Evolutionary conservation across 192 early-diverging fungal species (phyloP), one percentile per base, ranked within the genome.

Genomic region (Dimargaris cristalligena): DNA sequence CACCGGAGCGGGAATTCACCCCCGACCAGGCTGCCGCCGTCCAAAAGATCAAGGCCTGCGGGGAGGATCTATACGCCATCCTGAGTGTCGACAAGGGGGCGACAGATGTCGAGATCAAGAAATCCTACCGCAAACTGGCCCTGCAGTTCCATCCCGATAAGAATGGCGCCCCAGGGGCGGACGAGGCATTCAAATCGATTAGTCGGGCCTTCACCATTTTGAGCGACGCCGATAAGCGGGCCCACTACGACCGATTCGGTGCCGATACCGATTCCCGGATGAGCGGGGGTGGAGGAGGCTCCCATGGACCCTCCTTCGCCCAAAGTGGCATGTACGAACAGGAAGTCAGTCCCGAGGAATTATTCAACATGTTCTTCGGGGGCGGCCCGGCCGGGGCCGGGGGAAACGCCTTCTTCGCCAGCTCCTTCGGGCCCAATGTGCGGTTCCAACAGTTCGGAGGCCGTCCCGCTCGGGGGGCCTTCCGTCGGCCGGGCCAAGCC

Each of bases 321-420:
- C 46, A 29, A 35, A 59, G 38, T 50, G 51, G 10, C 51, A 44
- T 54, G 52, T 66, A 73, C 45, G 77, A 74, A 49, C 80, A 86
- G 18, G 94, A 94, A 64, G 77, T 94, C 26, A 81, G 80, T 22
- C 91, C 94, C 10, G 94, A 97, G 66, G 94, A 97, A 34, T 63
- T 97, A 25, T 92, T 97, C 69, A 90, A 92, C 64, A 91, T 91
- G 87, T 97, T 97, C 62, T 93, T 97, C 69, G 86, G 87, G 2
- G 80, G 79, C 25, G 81, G 83, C 49, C 67, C 69, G 10, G 72
- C 78, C 46, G 74, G 81, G 16, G 71, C 66, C 58, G 26, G 41
- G 38, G 26, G 33, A 20, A 23, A 20, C 1, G 25, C 56, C 31
- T 48, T 58, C 44, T 76, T 72, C 45, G 65, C 63, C 23, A 74